Conservation (phyloP, 805 yeast genomes). For the Kluyveromyces siamensis region DNA sequence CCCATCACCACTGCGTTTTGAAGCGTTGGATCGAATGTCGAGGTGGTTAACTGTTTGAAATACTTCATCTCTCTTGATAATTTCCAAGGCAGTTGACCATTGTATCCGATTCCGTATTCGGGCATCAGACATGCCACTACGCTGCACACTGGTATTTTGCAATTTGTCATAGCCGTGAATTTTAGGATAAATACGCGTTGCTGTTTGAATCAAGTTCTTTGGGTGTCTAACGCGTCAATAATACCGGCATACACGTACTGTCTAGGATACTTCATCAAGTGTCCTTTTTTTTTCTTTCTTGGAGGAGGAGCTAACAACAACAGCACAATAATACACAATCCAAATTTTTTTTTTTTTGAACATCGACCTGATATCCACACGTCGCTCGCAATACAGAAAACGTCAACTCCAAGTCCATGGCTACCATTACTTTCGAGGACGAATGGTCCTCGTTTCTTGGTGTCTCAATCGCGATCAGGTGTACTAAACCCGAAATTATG, state of each 20-base stretch:
- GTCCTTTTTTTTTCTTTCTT: too few species aligned
- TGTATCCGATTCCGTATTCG: slow-evolving; percentile 71
- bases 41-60: slow-evolving; percentile 65
- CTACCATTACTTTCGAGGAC: not conserved
- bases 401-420: not conserved
- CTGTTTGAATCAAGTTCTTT: not conserved
- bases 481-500: not conserved
- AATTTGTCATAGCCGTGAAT: not conserved
- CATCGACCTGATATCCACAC: too few species aligned
- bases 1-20: slow-evolving; percentile 90
- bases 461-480: not conserved
- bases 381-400: too few species aligned
- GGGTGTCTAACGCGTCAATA: too few species aligned
- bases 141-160: slow-evolving; percentile 38
- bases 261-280: too few species aligned
- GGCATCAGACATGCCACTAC: slow-evolving; percentile 86
- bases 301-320: too few species aligned
- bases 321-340: too few species aligned
- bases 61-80: slow-evolving; percentile 76
- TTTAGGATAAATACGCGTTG: not conserved
- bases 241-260: too few species aligned
- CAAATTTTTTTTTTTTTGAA: too few species aligned
- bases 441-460: not conserved
- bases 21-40: slow-evolving; percentile 26
- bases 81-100: slow-evolving; percentile 84